Evolutionary conservation across 129 eudicot species (phyloP), one percentile per base, ranked within the genome.

Genomic region (Lactuca sativa): DNA sequence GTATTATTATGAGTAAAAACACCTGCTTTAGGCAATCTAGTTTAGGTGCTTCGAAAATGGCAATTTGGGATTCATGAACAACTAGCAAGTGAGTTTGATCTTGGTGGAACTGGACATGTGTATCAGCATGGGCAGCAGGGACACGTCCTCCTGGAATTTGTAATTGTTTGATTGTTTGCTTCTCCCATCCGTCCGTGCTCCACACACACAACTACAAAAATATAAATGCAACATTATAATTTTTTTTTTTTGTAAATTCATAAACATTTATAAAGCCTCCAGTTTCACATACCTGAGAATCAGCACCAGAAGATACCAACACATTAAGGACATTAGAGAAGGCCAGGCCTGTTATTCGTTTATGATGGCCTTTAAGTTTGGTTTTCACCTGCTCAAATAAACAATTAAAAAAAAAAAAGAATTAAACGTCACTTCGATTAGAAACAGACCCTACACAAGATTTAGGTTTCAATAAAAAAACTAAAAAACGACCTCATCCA

Each of bases 21-120:
- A 90, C 97, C 95, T 90, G 97, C 67, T 84, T 90, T 30, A 80
- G 88, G 73, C 97, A 90, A 41, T 82, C 88, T 49, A 90, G 84
- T 64, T 78, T 85, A 44, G 87, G 84, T 7, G 86, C 95, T 77
- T 90, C 97, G 74, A 82, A 86, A 47, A 90, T 84, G 41, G 97
- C 95, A 62, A 90, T 90, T 76, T 90, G 97, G 15, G 95, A 84
- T 79, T 82, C 95, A 75, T 87, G 97, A 32, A 87, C 86, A 36
- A 82, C 97, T 40, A 90, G 47, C 58, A 90, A 60, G 36, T 90
- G 97, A 7, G 78, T 81, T 74, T 90, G 89, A 78, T 90, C 87
- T 75, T 90, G 95, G 79, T 90, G 97, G 67, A 90, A 86, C 69
- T 90, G 97, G 41, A 90, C 95, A 68, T 85, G 86, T 0, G 97